Evolutionary conservation across 2,329 filamentous ascomycete species (phyloP), one percentile per base, ranked within the genome.

Genomic region (Lachnellula hyalina): DNA sequence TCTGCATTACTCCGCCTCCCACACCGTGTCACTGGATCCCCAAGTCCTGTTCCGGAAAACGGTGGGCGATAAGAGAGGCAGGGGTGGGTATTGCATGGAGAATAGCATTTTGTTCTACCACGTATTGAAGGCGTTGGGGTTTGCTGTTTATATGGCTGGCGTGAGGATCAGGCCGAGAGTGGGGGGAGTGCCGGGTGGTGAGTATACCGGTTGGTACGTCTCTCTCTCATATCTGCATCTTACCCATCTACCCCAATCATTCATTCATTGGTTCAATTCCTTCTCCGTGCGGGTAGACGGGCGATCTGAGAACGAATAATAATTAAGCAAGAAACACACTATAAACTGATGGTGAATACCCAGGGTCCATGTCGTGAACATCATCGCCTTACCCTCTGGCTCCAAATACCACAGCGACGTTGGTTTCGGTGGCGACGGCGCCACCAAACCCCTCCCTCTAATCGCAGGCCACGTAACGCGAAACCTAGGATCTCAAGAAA

Each of bases 51-150:
- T 62, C 52, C n/a, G 59, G 9, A 68, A 68, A 49, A 64, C 65
- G 14, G 59, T 67, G 3, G 47, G 23, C 1, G 49, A 63, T 47
- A 56, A 54, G 9, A 54, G 63, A 51, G 71, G 74, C 4, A 65
- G 74, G 51, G 82, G 82, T 17, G 82, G 82, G 0, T 85, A 85
- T 66, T 85, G 81, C 69, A 80, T 85, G 74, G 81, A 84, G 63
- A 73, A 74, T 25, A 77, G 73, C 52, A 73, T 82, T 42, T 72
- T 85, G 19, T 82, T 83, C 61, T 74, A 77, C 60, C 72, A 80
- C 58, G 67, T 82, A 12, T 70, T 84, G 4, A 69, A 74, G 17
- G 75, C 70, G 2, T 61, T 83, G n/a, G 79, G 79, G 1, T 83
- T 78, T 51, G 65, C 70, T 15, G 75, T 80, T 0, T 85, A 84